A percentile compares a stretch with the other conserved stretches of the same genome.
These are phyloP conservation scores for Leucoagaricus sp. DNA, from an alignment of 1,284 basidiomycete species.

Conservation along the genomic window DNA sequence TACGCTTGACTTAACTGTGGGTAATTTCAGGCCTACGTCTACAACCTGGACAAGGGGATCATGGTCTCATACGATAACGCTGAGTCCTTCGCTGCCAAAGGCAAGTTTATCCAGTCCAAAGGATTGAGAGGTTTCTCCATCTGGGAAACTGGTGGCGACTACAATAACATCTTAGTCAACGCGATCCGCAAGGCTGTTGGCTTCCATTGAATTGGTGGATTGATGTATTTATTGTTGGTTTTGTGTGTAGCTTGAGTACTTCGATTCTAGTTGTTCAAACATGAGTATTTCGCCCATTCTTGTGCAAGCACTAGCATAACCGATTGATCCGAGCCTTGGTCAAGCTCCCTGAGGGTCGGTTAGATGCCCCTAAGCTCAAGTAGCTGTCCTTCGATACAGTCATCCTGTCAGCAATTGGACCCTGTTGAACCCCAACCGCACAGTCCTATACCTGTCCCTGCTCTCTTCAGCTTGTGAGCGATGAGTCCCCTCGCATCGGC, in stretches of 20 bases:
- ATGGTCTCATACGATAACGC: slow-evolving; percentile 68
- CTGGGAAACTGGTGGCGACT: slow-evolving; percentile 62
- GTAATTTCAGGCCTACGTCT: slow-evolving; percentile 59
- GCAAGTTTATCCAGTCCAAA: slow-evolving; percentile 45
- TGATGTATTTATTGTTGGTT: neutral
- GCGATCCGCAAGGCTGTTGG: slow-evolving; percentile 45
- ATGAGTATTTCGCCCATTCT: no score
- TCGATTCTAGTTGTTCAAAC: neutral
- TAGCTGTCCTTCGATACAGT: no score
- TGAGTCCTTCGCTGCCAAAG: slow-evolving; percentile 58
- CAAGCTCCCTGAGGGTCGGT: no score
- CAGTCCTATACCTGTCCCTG: neutral
- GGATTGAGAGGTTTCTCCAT: slow-evolving; percentile 55
- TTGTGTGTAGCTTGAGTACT: neutral
- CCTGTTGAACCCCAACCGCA: neutral
- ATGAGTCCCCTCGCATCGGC: slow-evolving; percentile 20
- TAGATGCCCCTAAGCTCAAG: no score
- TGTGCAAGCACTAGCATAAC: no score
- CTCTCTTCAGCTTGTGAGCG: neutral
- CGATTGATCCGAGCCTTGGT: no score
- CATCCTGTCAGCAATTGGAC: no score
- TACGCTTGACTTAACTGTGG: neutral
- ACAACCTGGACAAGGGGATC: slow-evolving; percentile 51
- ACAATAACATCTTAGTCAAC: slow-evolving; percentile 48
- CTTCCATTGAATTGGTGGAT: slow-evolving; percentile 22